Conservation (phyloP, 768 basidiomycete species). For the Neoboletus brunneissimus region DNA sequence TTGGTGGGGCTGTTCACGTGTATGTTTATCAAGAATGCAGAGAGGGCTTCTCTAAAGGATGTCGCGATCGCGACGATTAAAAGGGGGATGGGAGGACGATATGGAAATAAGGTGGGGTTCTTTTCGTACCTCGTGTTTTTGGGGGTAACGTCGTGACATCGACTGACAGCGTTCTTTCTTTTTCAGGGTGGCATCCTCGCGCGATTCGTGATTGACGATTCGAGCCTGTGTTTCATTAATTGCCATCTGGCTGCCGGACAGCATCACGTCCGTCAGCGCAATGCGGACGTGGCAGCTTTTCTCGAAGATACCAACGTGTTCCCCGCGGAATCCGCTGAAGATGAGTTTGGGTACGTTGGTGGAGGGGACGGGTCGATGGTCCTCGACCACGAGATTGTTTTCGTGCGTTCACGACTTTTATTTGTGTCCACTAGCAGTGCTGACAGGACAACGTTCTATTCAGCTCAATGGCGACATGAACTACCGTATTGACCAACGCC, state of each 20-base stretch:
- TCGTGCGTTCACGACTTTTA: constrained; percentile 44
- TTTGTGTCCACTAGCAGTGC: not conserved
- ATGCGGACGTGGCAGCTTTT: constrained; percentile 84
- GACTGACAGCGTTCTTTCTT: not conserved
- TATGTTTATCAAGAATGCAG: constrained; percentile 67
- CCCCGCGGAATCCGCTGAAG: constrained; percentile 45
- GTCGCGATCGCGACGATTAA: constrained; percentile 80
- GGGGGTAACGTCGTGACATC: not conserved
- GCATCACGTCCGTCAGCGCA: constrained; percentile 73
- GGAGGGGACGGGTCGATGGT: constrained; percentile 94
- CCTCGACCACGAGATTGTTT: constrained; percentile 91
- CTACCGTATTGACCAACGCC: constrained; percentile 92
- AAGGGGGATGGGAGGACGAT: constrained; percentile 87
- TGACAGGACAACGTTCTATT: not conserved
- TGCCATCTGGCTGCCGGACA: constrained; percentile 98
- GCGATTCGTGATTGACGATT: constrained; percentile 86
- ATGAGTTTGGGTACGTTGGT: constrained; percentile 71
- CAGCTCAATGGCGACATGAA: constrained; percentile 94
- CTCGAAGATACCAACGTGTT: constrained; percentile 80
- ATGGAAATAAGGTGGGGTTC: constrained; percentile 86
- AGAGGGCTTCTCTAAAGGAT: constrained; percentile 61
- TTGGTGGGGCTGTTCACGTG: constrained; percentile 84
- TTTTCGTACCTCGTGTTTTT: not conserved
- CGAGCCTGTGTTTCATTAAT: constrained; percentile 93
- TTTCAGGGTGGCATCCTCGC: constrained; percentile 85